A percentile compares a stretch with the other conserved stretches of the same genome.
Evolutionary conservation across 2,329 filamentous ascomycete species (phyloP).

Genomic region (Pyrenophora tritici-repentis): DNA sequence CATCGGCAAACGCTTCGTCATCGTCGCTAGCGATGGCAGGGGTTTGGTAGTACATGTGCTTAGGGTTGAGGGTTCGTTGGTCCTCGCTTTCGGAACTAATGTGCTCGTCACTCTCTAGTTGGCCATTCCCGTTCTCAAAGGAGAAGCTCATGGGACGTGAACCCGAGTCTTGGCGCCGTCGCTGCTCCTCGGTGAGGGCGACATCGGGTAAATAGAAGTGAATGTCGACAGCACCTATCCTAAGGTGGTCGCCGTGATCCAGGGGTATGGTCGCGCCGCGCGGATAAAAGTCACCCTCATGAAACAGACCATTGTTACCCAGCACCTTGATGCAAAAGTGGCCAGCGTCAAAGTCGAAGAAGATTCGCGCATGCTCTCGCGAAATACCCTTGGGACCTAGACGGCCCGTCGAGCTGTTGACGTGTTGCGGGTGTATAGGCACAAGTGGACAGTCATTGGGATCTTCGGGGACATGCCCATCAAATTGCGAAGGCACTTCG

Average conservation of each 20-base stretch:
- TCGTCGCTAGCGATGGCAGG: constrained; percentile 35
- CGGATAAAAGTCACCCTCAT: constrained; percentile 32
- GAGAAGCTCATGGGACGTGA: constrained; percentile 71
- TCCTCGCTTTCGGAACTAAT: constrained; percentile 41
- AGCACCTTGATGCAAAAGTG: constrained; percentile 69
- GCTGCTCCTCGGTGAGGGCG: constrained; percentile 55
- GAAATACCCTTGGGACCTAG: constrained; percentile 75
- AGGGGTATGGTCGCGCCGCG: constrained; percentile 51
- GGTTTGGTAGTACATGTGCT: constrained; percentile 41
- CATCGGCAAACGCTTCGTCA: constrained; percentile 34
- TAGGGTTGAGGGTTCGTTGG: constrained; percentile 40
- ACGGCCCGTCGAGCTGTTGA: constrained; percentile 50
- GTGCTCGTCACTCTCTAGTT: constrained; percentile 57
- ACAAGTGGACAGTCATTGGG: constrained; percentile 68
- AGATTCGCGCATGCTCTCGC: constrained; percentile 72
- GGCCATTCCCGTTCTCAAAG: constrained; percentile 67
- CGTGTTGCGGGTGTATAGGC: constrained; percentile 68
- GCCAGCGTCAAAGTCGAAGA: constrained; percentile 66
- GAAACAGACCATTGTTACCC: constrained; percentile 68
- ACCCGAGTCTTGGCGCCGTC: constrained; percentile 56
- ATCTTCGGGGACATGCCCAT: constrained; percentile 62
- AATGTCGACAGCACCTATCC: constrained; percentile 73
- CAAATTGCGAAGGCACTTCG: constrained; percentile 56
- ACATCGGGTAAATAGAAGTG: constrained; percentile 67
- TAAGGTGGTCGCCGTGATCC: constrained; percentile 67